Conservation (phyloP, 2,329 filamentous ascomycete species). For the Dothistroma septosporum region DNA sequence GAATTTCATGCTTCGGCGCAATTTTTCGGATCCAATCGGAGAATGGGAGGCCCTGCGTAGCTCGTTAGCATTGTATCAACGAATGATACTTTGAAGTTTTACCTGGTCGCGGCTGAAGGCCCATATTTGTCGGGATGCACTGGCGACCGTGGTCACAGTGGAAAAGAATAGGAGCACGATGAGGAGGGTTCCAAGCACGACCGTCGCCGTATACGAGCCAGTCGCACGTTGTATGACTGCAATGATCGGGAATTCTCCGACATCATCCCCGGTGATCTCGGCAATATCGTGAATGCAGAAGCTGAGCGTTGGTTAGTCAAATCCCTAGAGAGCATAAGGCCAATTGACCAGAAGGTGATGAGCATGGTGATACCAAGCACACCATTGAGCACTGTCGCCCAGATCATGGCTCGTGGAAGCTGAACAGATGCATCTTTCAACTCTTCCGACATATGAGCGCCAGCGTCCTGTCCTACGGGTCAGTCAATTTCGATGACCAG, state of each 20-base stretch:
- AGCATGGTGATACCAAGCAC: slow-evolving; percentile 36
- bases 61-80: slow-evolving; percentile 3
- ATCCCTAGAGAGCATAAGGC: too few relatives aligned
- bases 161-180: slow-evolving; percentile 34
- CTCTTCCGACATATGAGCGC: slow-evolving; percentile 36
- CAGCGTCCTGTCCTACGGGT: slow-evolving; percentile 33
- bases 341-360: slow-evolving; percentile 36
- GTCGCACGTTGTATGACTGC: slow-evolving; percentile 32
- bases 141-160: slow-evolving; percentile 35
- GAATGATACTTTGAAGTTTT: neutral
- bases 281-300: slow-evolving; percentile 31
- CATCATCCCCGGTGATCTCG: slow-evolving; percentile 24
- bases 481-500: neutral
- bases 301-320: slow-evolving; percentile 17
- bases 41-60: slow-evolving; percentile 32
- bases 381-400: slow-evolving; percentile 38
- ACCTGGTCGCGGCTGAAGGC: slow-evolving; percentile 33
- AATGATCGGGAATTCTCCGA: slow-evolving; percentile 30
- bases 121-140: slow-evolving; percentile 34
- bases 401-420: slow-evolving; percentile 43
- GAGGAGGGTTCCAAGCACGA: slow-evolving; percentile 31
- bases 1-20: slow-evolving; percentile 29
- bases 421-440: slow-evolving; percentile 40
- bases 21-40: slow-evolving; percentile 34
- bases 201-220: slow-evolving; percentile 29